phyloP scores from a whole-genome alignment of 202 grass and related monocot species.

The Digitaria exilis region DNA sequence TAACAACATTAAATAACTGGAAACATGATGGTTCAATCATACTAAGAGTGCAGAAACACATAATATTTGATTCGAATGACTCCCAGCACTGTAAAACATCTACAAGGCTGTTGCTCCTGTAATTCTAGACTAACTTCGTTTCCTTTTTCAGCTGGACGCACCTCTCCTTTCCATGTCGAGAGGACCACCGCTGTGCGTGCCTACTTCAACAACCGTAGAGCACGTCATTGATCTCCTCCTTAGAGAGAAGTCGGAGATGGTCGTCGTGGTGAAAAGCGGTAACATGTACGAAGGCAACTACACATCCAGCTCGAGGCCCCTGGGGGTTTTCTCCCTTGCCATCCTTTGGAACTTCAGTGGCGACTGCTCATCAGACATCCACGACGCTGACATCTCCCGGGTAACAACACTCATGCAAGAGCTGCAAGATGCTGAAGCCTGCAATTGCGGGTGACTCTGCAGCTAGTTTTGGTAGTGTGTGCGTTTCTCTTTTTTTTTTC shows the following conservation, averaged over 20 bases:
- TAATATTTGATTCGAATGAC: not conserved
- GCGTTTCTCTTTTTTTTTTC: not conserved
- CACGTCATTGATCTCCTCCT: conserved; percentile 75
- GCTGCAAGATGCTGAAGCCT: not conserved
- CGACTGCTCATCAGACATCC: conserved; percentile 23
- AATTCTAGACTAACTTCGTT: not conserved
- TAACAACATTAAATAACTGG: not conserved
- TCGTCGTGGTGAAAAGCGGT: conserved; percentile 62
- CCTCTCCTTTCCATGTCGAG: conserved; percentile 72
- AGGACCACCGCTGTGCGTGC: conserved; percentile 67
- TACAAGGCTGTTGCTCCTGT: conserved; percentile 13
- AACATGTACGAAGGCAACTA: conserved; percentile 71
- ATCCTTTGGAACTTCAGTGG: conserved; percentile 43
- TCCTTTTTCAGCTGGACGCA: conserved; percentile 59
- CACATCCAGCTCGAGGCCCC: conserved; percentile 65
- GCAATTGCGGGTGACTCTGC: not conserved
- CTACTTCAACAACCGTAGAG: conserved; percentile 62
- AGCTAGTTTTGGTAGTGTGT: not conserved
- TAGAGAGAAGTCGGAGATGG: conserved; percentile 67
- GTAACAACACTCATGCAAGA: not conserved
- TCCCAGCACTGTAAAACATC: not conserved
- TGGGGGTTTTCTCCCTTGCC: conserved; percentile 70
- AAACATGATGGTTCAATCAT: not conserved
- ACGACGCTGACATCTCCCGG: not conserved
- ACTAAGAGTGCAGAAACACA: not conserved